Base-by-base conservation (phyloP, 768 basidiomycete species). In the Steccherinum ochraceum region DNA sequence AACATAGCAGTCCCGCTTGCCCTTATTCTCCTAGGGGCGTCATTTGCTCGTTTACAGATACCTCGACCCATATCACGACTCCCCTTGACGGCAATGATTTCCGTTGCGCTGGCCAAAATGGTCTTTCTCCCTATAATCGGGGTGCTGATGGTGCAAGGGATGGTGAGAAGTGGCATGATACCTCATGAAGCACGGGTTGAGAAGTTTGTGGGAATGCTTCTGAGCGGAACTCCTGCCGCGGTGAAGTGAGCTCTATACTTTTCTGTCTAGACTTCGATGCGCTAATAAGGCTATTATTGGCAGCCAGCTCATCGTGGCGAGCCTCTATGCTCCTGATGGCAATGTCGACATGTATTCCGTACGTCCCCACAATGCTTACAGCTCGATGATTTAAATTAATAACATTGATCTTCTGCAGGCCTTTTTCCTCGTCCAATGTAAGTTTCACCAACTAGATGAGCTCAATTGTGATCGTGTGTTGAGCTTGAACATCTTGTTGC, bases 151-250 rank as follows among this genome's bases (percentile, higher is more conserved):
- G 52, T 64, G 20, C 61, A 61, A 56, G 58, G 44, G 13, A 62
- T 64, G 62, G 60, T 60, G 39, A 52, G 50, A 7, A 46, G 57
- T 12, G 60, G 57, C 5, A 59, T 75, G 11, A 72, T 69, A 45
- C 65, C 67, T 10, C 54, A 59, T 20, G 64, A 66, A 11, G 66
- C 73, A 23, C 68, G 65, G 52, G 71, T 71, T 35, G 69, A 74
- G 46, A 60, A 58, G 18, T 76, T 76, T 56, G 71, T 72, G 5
- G 69, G 72, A 20, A 73, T 75, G 67, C 67, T 76, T 19, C 59
- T 74, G 40, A 71, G 72, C 43, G 76, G 76, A 3, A 75, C 76
- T 13, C 76, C 76, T 4, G 68, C 71, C 2, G 72, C 72, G 18
- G 69, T 69, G 25, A 70, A 71, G 66, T 67, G 48, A 58, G 60